phyloP scores from a whole-genome alignment of 73 alveolate genomes.

The Paramecium primaurelia region DNA sequence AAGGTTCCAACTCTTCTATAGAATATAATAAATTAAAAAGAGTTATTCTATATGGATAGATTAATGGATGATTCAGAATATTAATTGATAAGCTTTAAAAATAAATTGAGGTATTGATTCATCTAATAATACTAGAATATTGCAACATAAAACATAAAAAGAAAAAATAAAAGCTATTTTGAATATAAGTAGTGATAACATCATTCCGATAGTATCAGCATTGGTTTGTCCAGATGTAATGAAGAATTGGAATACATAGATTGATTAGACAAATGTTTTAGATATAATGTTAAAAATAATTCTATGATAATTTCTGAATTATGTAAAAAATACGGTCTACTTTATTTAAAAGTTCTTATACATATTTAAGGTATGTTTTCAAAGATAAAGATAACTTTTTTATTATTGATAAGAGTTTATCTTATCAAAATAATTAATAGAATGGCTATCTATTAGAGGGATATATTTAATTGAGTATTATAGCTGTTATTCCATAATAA shows the following conservation, averaged over 20 bases:
- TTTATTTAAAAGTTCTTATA: not conserved
- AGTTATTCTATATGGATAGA: not conserved
- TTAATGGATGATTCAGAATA: slow-evolving; percentile 6
- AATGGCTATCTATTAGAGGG: not conserved
- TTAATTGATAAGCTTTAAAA: not conserved
- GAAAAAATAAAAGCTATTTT: not conserved
- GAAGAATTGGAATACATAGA: slow-evolving; percentile 15
- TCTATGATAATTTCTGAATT: not conserved
- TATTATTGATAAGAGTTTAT: not conserved
- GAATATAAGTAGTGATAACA: not conserved
- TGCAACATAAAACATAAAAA: not conserved
- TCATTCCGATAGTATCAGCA: not conserved
- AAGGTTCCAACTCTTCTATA: not conserved
- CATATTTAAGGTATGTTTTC: not conserved
- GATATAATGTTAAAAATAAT: not conserved
- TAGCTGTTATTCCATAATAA: not conserved
- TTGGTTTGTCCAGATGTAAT: not conserved
- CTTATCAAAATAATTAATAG: not conserved
- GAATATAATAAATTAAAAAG: not conserved
- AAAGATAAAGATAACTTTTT: not conserved
- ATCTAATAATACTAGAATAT: not conserved
- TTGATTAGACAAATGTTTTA: not conserved
- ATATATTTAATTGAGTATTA: not conserved
- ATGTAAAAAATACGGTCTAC: not conserved
- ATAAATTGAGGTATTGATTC: not conserved